Conservation (phyloP, 192 early-diverging fungal species). For the Coemansia sp. region DNA sequence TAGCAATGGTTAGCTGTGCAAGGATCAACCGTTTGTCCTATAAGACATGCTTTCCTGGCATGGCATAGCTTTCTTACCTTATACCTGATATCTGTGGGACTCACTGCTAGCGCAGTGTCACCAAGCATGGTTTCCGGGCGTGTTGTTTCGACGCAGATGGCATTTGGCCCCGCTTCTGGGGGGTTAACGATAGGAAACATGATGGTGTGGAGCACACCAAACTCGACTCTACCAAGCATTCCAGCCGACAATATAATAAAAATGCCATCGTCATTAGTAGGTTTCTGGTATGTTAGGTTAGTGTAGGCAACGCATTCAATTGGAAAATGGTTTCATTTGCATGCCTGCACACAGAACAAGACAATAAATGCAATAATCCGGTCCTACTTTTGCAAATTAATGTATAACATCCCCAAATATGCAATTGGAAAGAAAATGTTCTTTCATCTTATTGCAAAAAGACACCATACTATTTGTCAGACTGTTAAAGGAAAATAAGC, state of each 20-base stretch:
- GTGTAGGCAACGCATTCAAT: neutral
- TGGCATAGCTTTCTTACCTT: constrained; percentile 46
- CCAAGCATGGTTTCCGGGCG: constrained; percentile 98
- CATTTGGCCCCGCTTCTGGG: constrained; percentile 49
- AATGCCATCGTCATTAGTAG: neutral
- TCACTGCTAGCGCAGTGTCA: constrained; percentile 92
- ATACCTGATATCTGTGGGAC: constrained; percentile 85
- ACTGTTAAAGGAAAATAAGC: too few species aligned
- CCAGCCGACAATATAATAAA: neutral
- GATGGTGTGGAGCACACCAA: constrained; percentile 90
- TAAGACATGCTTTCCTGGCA: neutral
- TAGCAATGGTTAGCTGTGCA: neutral
- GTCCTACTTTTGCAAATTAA: neutral
- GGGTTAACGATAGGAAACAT: constrained; percentile 82
- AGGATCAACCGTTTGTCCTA: neutral
- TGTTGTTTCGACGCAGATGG: constrained; percentile 92
- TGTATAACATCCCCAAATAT: neutral
- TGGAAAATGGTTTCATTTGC: neutral
- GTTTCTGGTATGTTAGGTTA: neutral
- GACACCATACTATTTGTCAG: neutral
- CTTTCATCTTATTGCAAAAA: neutral
- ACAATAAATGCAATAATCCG: neutral
- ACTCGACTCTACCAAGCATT: constrained; percentile 75
- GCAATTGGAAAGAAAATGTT: neutral
- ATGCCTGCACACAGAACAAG: neutral